A percentile compares a stretch with the other conserved stretches of the same genome.
phyloP scores from a whole-genome alignment of 805 yeast species.

The Schizosaccharomyces japonicus region DNA sequence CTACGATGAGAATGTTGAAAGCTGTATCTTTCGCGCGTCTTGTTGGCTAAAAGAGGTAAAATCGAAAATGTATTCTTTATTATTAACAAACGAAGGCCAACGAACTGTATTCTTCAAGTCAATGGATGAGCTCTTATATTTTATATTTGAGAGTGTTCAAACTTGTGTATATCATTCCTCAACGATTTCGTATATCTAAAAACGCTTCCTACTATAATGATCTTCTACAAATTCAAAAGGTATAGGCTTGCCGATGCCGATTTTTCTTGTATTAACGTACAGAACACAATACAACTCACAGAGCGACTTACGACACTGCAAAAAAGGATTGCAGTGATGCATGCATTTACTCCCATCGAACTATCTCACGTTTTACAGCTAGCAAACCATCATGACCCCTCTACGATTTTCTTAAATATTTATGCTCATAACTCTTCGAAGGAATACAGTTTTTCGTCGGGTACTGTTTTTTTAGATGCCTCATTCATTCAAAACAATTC shows the following conservation, averaged over 20 bases:
- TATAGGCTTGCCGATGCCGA: too few species aligned
- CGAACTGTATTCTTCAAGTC: neutral
- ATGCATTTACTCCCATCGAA: neutral
- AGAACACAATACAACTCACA: neutral
- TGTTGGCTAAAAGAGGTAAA: neutral
- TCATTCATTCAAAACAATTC: too few species aligned
- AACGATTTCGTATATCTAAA: neutral
- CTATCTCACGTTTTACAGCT: neutral
- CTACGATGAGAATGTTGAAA: neutral
- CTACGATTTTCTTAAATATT: neutral
- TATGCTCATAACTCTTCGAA: neutral
- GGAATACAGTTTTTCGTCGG: neutral
- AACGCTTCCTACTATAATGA: neutral
- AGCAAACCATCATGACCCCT: neutral
- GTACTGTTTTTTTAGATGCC: neutral
- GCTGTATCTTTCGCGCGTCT: neutral
- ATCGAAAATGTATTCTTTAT: too few species aligned
- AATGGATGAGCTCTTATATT: neutral
- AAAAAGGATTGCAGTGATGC: neutral
- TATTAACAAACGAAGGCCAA: neutral
- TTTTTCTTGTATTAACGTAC: neutral
- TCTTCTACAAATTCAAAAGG: neutral
- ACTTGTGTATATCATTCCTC: neutral
- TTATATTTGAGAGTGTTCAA: neutral
- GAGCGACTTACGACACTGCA: neutral